Base-by-base conservation (phyloP, 495 filamentous ascomycete genomes). In the Sporormia fimetaria region DNA sequence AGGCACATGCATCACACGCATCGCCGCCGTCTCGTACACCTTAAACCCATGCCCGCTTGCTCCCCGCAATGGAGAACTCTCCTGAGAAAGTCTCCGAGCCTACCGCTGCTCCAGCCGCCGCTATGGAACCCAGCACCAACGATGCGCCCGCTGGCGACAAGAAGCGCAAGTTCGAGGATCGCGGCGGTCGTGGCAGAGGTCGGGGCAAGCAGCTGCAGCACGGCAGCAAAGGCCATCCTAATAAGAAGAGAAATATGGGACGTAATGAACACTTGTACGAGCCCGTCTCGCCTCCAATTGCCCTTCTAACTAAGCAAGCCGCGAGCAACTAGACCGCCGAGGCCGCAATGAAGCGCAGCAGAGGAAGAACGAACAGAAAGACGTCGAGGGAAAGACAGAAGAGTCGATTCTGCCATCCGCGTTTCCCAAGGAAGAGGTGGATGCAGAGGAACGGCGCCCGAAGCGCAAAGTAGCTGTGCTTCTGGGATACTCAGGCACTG, bases 391-490 rank as follows among this genome's bases (percentile, higher is more conserved):
- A 18, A 36, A 46, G 20, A 49, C 32, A 28, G 40, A 57, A 21
- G 37, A 55, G 3, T 67, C 69, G 0, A 57, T 68, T 35, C 71
- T 75, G 41, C 69, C 68, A 20, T 69, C 70, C 1, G 61, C 72
- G 25, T 83, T 81, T 54, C 68, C 75, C 9, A 63, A 73, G 46
- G 84, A 87, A 43, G 87, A 93, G 63, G 86, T 94, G 44, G 80
- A 78, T 4, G 73, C 71, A 24, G 87, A 98, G 60, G 76, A 78
- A 53, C 74, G 87, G 33, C 78, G 76, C 33, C 90, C 90, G 3
- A 96, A 98, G 67, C 76, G 82, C 56, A 98, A 98, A 63, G 90
- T 92, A 18, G 92, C 90, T 14, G 82, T 98, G 11, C 59, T 96
- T 66, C 74, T 98, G 47, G 88, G 92, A 4, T 98, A 98, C 57